These are phyloP conservation scores for Cordyceps farinosa DNA, from an alignment of 2,329 filamentous ascomycete species.

Conservation along the genomic window DNA sequence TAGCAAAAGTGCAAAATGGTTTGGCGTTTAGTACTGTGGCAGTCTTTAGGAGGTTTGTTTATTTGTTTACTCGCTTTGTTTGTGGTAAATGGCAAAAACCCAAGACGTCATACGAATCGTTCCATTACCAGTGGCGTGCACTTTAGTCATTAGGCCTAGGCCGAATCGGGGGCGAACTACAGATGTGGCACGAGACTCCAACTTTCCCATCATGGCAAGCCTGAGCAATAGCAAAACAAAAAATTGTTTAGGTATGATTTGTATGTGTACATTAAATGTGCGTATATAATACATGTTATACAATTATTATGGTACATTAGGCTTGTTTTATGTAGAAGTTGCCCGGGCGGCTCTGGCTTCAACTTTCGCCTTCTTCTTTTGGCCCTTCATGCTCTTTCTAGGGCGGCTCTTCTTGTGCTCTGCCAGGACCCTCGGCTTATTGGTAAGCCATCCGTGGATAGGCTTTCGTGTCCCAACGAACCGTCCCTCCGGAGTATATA, in stretches of 20 bases:
- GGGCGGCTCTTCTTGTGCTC: constrained; percentile 54
- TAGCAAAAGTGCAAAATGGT: not conserved
- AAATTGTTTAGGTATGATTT: too few species aligned
- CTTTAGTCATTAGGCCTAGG: constrained; percentile 1
- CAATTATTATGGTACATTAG: not conserved
- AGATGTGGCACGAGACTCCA: not conserved
- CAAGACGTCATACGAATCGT: constrained; percentile 9
- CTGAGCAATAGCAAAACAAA: not conserved
- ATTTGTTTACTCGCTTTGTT: not conserved
- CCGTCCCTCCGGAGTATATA: constrained; percentile 81
- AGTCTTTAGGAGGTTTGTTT: not conserved
- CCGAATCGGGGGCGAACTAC: not conserved
- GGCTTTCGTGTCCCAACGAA: constrained; percentile 66
- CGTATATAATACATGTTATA: constrained; percentile 3
- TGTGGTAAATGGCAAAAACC: not conserved
- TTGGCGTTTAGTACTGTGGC: not conserved
- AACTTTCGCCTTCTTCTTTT: constrained; percentile 40
- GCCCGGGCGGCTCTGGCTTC: constrained; percentile 26
- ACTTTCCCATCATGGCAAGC: not conserved
- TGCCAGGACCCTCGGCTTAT: constrained; percentile 50
- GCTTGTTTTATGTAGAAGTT: not conserved
- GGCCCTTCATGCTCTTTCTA: constrained; percentile 65
- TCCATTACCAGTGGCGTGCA: not conserved
- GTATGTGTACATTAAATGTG: not conserved
- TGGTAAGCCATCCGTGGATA: constrained; percentile 67